These are phyloP conservation scores for Phytopythium mirpurense DNA, from an alignment of 352 stramenopile genomes.

Conservation along the genomic window DNA sequence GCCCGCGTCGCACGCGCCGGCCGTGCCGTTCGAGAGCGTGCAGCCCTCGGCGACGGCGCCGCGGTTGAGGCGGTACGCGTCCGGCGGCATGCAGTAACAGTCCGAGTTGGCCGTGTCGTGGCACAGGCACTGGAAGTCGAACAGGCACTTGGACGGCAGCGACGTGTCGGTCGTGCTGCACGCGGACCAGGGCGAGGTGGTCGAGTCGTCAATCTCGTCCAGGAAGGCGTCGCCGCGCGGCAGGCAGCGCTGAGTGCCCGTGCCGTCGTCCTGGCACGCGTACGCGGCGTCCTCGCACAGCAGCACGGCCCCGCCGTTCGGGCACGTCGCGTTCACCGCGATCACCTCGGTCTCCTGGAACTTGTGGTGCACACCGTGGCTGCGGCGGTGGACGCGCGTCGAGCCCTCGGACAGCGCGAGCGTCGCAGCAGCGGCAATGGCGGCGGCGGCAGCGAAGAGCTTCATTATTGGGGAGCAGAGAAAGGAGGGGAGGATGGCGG, in stretches of 20 bases:
- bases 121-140: constrained; percentile 39
- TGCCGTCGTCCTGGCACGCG: constrained; percentile 35
- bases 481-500: neutral
- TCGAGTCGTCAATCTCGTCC: constrained; percentile 28
- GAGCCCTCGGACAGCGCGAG: constrained; percentile 8
- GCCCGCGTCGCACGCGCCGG: constrained; percentile 28
- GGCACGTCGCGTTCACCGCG: constrained; percentile 30
- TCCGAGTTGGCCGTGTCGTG: constrained; percentile 36
- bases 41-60: constrained; percentile 19
- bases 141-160: constrained; percentile 42
- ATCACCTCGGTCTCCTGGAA: constrained; percentile 46
- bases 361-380: constrained; percentile 20
- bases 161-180: constrained; percentile 27
- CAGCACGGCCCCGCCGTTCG: constrained; percentile 36
- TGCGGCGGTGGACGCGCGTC: neutral
- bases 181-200: constrained; percentile 30
- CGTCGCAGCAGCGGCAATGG: constrained; percentile 13
- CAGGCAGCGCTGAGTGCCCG: constrained; percentile 27
- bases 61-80: constrained; percentile 35
- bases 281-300: constrained; percentile 35
- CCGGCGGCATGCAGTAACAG: constrained; percentile 44
- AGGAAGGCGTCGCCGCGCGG: constrained; percentile 36
- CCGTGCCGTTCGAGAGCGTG: constrained; percentile 26
- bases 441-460: constrained; percentile 11
- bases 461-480: constrained; percentile 9